Percentiles rank a stretch among this genome's conserved stretches.
Conservation (phyloP, 768 basidiomycete genomes). For the Sarcodon sp. region DNA sequence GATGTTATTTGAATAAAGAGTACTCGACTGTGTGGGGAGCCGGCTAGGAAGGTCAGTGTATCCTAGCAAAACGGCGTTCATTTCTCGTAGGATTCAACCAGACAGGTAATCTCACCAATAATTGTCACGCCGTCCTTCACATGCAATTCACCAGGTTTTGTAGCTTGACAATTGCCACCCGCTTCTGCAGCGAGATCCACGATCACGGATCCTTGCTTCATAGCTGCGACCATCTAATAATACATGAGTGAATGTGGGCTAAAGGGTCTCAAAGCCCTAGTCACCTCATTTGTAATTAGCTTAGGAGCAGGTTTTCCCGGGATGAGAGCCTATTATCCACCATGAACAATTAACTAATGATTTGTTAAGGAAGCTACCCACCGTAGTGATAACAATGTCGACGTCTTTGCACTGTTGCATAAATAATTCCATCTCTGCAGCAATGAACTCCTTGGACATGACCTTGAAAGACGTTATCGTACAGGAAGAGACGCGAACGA, state of each 20-base stretch:
- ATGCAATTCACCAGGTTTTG: slow-evolving; percentile 60
- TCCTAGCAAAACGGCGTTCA: slow-evolving; percentile 24
- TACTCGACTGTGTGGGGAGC: slow-evolving; percentile 80
- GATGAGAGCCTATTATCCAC: slow-evolving; percentile 47
- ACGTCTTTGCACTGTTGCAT: slow-evolving; percentile 83
- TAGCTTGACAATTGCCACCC: slow-evolving; percentile 83
- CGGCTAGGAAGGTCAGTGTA: slow-evolving; percentile 83
- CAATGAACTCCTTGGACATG: slow-evolving; percentile 85
- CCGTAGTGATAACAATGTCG: slow-evolving; percentile 81
- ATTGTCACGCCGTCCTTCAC: slow-evolving; percentile 70
- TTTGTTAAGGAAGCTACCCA: slow-evolving; percentile 11
- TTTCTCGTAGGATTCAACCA: background rate
- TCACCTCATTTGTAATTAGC: slow-evolving; percentile 58
- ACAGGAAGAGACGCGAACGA: background rate
- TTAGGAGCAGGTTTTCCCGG: slow-evolving; percentile 83
- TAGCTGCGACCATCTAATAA: slow-evolving; percentile 63
- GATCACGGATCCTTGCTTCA: slow-evolving; percentile 86
- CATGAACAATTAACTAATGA: background rate
- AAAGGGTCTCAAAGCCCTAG: slow-evolving; percentile 1
- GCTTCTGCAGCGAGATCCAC: slow-evolving; percentile 82
- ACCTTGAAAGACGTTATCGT: slow-evolving; percentile 9
- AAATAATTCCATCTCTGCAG: slow-evolving; percentile 82
- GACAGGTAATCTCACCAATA: slow-evolving; percentile 36
- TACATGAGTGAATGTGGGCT: background rate
- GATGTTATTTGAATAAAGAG: slow-evolving; percentile 85